A percentile compares a stretch with the other conserved stretches of the same genome.
Conservation (phyloP, 139 green algal genomes). For the Picochlorum sp. region DNA sequence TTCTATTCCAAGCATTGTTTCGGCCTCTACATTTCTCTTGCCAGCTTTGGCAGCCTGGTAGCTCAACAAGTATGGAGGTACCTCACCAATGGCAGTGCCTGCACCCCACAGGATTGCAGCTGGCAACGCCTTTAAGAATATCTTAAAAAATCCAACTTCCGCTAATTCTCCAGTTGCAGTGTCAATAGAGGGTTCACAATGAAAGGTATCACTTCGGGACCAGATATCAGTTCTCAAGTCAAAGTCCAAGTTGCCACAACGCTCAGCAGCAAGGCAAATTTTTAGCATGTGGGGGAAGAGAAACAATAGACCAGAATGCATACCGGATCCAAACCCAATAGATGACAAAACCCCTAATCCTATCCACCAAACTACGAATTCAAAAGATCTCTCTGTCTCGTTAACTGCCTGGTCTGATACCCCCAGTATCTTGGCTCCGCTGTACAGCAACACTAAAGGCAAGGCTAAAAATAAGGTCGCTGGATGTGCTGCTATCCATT, state of each 20-base stretch:
- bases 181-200: conserved; percentile 43
- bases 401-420: conserved; percentile 1
- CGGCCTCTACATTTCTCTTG: conserved; percentile 38
- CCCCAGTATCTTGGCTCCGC: conserved; percentile 18
- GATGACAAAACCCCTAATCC: conserved; percentile 79
- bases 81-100: conserved; percentile 82
- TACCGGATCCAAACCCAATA: conserved; percentile 81
- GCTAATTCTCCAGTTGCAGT: too few species aligned
- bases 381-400: conserved; percentile 31
- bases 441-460: conserved; percentile 43
- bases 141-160: background rate
- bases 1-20: conserved; percentile 29
- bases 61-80: conserved; percentile 77
- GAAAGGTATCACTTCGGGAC: conserved; percentile 59
- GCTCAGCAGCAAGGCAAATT: conserved; percentile 76
- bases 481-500: conserved; percentile 48
- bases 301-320: conserved; percentile 90
- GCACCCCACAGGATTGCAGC: conserved; percentile 70
- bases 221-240: conserved; percentile 61
- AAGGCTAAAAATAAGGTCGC: conserved; percentile 50
- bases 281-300: conserved; percentile 92
- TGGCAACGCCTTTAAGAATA: conserved; percentile 42
- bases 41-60: conserved; percentile 68
- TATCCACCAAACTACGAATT: conserved; percentile 74
- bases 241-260: conserved; percentile 67